Base-by-base conservation (phyloP, 2,329 filamentous ascomycete genomes). In the Xylariaceae sp. region DNA sequence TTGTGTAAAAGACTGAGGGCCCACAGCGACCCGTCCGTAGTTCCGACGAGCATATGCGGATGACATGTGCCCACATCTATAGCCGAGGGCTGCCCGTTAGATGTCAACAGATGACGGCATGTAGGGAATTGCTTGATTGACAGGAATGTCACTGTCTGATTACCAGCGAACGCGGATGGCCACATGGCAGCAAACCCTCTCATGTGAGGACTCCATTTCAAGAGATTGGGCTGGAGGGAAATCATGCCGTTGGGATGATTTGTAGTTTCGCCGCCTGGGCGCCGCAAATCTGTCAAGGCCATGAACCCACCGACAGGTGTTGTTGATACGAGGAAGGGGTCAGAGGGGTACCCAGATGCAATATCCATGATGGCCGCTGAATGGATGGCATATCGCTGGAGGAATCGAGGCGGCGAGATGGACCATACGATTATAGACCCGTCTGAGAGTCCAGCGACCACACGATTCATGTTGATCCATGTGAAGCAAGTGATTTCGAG, bases 381-480 rank as follows among this genome's bases (percentile, higher is more conserved):
- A 55, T 82, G 78, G n/a, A 75, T 66, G 4, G 73, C 68, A 39
- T 77, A 71, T 2, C 78, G 72, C 34, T 72, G 72, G 22, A 82
- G 64, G 40, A 79, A 62, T 21, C 66, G 62, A 36, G 59, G 63
- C 1, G 78, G 78, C 32, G 67, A 66, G 34, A 82, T 55, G 10
- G 77, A 81, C 78, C 78, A 82, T 10, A 81, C 64, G 17, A 70
- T 69, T 27, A 82, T 65, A 17, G 74, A 77, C 23, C 79, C 79
- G 48, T 82, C 79, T 0, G 70, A 71, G 56, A 80, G 77, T 39
- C 76, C 79, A 22, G 78, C 64, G 0, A 69, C 75, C 32, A 82
- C 62, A 19, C 77, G 73, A 55, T 81, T 81, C 51, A 70, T 68
- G 47, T 72, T 74, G 25, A 73, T 62, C 79, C 79, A 82, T 10